phyloP scores from a whole-genome alignment of 2,329 filamentous ascomycete species.

The Phialophora macrospora region DNA sequence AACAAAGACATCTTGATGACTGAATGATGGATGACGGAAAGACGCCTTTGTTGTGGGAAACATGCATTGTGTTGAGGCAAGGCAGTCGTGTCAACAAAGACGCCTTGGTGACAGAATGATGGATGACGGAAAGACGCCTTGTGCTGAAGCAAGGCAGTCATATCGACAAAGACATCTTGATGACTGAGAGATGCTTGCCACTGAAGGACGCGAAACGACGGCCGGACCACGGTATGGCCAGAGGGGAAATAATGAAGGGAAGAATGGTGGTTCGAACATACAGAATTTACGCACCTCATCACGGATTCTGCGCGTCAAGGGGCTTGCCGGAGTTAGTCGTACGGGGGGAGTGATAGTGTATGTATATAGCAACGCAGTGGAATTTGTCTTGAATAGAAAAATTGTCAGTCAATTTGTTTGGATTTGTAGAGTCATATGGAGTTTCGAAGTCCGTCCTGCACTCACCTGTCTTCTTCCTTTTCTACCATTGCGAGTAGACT shows the following conservation, averaged over 20 bases:
- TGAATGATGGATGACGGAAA: not conserved
- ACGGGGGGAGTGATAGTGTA: not conserved
- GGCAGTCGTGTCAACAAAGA: not conserved
- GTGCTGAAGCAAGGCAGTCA: not conserved
- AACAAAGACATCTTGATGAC: not conserved
- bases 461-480: not conserved
- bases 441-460: not conserved
- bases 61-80: not conserved
- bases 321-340: not conserved
- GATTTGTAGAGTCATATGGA: not conserved
- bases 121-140: not conserved
- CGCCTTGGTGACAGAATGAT: not conserved
- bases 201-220: not conserved
- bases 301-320: not conserved
- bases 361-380: not conserved
- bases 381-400: not conserved
- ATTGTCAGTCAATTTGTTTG: not conserved
- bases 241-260: not conserved
- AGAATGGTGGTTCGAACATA: not conserved
- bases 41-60: not conserved
- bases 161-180: not conserved
- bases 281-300: not conserved
- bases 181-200: not conserved
- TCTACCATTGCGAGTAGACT: not conserved
- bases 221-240: not conserved